phyloP scores from a whole-genome alignment of 345 rosid genomes.

The Viola odorata region DNA sequence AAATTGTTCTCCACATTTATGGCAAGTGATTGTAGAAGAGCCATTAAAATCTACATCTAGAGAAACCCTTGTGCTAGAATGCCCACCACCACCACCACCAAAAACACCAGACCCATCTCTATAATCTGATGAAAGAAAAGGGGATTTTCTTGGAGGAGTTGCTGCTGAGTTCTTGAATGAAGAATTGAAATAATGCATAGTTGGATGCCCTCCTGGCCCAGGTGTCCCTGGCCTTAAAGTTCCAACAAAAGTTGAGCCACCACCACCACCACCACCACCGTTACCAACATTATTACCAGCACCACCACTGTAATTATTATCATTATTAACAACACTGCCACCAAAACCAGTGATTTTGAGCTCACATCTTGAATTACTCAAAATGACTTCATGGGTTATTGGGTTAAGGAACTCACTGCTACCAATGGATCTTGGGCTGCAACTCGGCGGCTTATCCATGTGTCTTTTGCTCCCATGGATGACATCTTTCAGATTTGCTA shows the following conservation, averaged over 20 bases:
- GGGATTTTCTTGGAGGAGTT: constrained; percentile 53
- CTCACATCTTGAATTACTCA: constrained; percentile 89
- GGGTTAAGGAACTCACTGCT: constrained; percentile 99
- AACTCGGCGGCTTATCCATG: constrained; percentile 77
- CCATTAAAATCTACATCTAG: constrained; percentile 55
- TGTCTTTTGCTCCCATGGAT: constrained; percentile 98
- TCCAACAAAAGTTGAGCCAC: constrained; percentile 67
- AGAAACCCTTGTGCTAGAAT: constrained; percentile 49
- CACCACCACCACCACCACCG: constrained; percentile 6
- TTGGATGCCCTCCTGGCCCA: constrained; percentile 54
- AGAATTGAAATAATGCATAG: constrained; percentile 71
- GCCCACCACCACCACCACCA: constrained; percentile 35
- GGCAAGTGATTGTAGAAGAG: constrained; percentile 63
- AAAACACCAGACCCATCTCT: constrained; percentile 50
- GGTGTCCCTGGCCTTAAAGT: constrained; percentile 91
- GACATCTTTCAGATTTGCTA: constrained; percentile 95
- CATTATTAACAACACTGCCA: constrained; percentile 18
- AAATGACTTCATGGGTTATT: constrained; percentile 87
- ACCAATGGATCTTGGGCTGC: constrained; percentile 97
- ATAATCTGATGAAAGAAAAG: constrained; percentile 34
- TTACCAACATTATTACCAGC: constrained; percentile 19
- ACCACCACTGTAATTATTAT: constrained; percentile 7
- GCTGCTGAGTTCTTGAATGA: constrained; percentile 42
- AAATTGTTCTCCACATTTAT: constrained; percentile 94
- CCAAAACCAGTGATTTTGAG: constrained; percentile 86